Evolutionary conservation across 805 yeast species (phyloP).

Genomic region (Lachancea sp.): DNA sequence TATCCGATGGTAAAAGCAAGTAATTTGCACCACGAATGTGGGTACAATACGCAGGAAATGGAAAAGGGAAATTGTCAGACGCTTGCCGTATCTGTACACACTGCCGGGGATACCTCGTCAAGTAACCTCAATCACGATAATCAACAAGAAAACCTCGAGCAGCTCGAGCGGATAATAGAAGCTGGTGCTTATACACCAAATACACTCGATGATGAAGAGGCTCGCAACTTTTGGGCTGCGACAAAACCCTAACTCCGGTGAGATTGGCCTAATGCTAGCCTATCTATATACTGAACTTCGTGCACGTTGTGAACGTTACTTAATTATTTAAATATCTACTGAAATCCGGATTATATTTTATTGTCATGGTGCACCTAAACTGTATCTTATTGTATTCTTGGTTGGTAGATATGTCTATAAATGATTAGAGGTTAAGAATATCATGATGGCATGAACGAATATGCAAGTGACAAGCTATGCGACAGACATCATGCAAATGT

Average conservation of each 20-base stretch:
- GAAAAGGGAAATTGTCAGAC: conserved; percentile 2
- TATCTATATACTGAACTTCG: too few relatives aligned
- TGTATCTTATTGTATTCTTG: too few relatives aligned
- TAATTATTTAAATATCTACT: too few relatives aligned
- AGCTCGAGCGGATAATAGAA: conserved; percentile 4
- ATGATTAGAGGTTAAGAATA: not conserved
- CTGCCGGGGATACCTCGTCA: conserved; percentile 2
- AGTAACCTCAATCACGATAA: not conserved
- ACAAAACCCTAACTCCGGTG: not conserved
- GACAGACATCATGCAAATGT: conserved; percentile 4
- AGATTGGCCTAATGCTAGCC: too few relatives aligned
- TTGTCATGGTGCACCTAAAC: too few relatives aligned
- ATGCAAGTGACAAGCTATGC: too few relatives aligned
- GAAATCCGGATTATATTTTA: too few relatives aligned
- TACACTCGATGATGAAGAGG: conserved; percentile 34
- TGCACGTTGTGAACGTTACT: not conserved
- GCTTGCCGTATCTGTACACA: not conserved
- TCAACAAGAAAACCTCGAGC: conserved; percentile 1
- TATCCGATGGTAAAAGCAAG: conserved; percentile 9
- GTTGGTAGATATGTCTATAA: conserved; percentile 1
- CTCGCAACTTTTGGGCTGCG: conserved; percentile 32
- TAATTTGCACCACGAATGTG: not conserved
- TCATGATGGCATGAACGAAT: too few relatives aligned
- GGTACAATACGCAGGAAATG: not conserved
- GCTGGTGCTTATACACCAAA: conserved; percentile 30